Evolutionary conservation across 306 rosid genomes (phyloP).

Genomic region (Astragalus glycyphyllos): DNA sequence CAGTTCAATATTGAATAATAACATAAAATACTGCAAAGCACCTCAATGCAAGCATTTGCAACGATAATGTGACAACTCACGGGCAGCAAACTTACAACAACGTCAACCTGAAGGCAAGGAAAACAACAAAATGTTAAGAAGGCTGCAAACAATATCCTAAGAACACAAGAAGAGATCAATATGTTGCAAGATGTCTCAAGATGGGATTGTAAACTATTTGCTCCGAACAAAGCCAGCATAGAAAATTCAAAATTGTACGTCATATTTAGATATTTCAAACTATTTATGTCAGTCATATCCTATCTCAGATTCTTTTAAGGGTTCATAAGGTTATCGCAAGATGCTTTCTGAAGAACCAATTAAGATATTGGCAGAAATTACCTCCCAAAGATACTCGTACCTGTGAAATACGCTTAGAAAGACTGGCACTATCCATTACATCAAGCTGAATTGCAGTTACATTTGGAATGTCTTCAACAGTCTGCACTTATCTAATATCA

Average conservation of each 20-base stretch:
- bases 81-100: constrained; percentile 88
- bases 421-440: constrained; percentile 63
- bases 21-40: constrained; percentile 45
- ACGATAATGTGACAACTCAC: constrained; percentile 74
- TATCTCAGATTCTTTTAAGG: constrained; percentile 17
- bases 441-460: constrained; percentile 82
- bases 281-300: constrained; percentile 15
- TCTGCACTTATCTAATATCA: constrained; percentile 63
- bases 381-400: constrained; percentile 49
- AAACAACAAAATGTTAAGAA: constrained; percentile 4
- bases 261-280: constrained; percentile 11
- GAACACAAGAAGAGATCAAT: constrained; percentile 29
- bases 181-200: constrained; percentile 20
- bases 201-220: neutral
- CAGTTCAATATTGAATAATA: constrained; percentile 32
- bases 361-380: constrained; percentile 20
- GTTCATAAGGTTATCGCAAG: constrained; percentile 20
- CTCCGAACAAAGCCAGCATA: neutral
- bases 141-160: constrained; percentile 24
- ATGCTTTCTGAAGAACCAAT: constrained; percentile 22
- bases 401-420: constrained; percentile 68
- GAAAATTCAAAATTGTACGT: constrained; percentile 14
- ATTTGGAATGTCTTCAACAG: constrained; percentile 76
- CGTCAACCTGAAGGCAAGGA: constrained; percentile 69
- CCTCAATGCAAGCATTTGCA: constrained; percentile 94